Conservation (phyloP, 2,329 filamentous ascomycete genomes). For the Cytospora mali region DNA sequence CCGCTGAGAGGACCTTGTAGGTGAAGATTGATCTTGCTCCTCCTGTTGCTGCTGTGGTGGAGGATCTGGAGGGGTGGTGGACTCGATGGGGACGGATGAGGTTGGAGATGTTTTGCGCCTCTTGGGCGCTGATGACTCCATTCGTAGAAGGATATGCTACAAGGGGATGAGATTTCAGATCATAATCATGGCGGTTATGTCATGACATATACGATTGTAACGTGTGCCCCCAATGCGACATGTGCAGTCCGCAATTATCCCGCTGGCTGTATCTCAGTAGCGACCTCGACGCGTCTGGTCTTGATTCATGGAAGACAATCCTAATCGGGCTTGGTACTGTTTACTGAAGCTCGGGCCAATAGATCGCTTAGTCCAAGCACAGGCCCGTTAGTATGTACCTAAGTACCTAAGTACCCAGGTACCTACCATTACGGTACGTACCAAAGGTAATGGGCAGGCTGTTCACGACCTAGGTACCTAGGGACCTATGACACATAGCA, state of each 20-base stretch:
- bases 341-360: conserved; percentile 17
- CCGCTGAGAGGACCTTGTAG: conserved; percentile 33
- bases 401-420: background rate
- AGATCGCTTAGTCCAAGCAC: background rate
- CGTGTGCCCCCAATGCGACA: conserved; percentile 20
- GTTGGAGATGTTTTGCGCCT: conserved; percentile 64
- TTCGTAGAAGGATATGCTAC: conserved; percentile 32
- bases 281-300: conserved; percentile 18
- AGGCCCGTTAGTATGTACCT: background rate
- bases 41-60: conserved; percentile 26
- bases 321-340: conserved; percentile 3
- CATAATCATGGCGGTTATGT: conserved; percentile 25
- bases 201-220: conserved; percentile 11
- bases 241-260: conserved; percentile 26
- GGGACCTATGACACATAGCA: no score
- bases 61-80: conserved; percentile 41
- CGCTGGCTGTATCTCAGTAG: background rate
- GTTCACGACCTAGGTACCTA: no score
- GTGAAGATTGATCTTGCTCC: conserved; percentile 6
- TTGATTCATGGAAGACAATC: background rate
- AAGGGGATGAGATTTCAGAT: conserved; percentile 12
- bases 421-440: no score
- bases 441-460: no score
- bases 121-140: conserved; percentile 64
- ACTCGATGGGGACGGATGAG: conserved; percentile 45